Percentiles rank a stretch among this genome's conserved stretches.
These are phyloP conservation scores for Arachis hypogaea DNA, from an alignment of 306 rosid species.

Conservation along the genomic window DNA sequence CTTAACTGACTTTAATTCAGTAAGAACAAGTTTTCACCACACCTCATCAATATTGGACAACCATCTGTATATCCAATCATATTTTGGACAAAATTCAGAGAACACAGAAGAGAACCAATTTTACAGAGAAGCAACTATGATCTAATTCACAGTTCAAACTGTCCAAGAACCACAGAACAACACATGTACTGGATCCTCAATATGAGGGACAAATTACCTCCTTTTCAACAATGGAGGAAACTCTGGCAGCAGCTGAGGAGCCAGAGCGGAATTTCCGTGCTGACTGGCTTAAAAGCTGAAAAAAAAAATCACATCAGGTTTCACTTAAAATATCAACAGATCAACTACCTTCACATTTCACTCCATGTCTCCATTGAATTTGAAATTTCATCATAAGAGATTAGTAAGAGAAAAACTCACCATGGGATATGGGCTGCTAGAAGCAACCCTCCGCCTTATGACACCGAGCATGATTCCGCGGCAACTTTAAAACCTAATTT, in stretches of 20 bases:
- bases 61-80: not conserved
- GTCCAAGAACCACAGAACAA: not conserved
- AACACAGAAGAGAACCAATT: conserved; percentile 1
- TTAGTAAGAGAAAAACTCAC: conserved; percentile 31
- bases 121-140: not conserved
- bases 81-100: conserved; percentile 10
- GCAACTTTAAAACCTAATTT: conserved; percentile 42
- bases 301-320: conserved; percentile 25
- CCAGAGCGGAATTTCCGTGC: conserved; percentile 46
- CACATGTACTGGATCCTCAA: not conserved
- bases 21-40: not conserved
- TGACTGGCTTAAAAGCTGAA: conserved; percentile 53
- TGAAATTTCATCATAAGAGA: not conserved
- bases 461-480: conserved; percentile 56
- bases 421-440: conserved; percentile 59
- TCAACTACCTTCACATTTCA: not conserved
- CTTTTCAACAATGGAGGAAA: conserved; percentile 50
- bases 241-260: conserved; percentile 46
- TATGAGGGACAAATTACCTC: conserved; percentile 44
- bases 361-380: not conserved
- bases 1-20: not conserved
- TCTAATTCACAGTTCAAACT: not conserved
- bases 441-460: conserved; percentile 73
- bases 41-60: conserved; percentile 8
- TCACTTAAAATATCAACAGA: not conserved